phyloP scores from a whole-genome alignment of 176 grass and related monocot genomes.

The Dactylis glomerata region DNA sequence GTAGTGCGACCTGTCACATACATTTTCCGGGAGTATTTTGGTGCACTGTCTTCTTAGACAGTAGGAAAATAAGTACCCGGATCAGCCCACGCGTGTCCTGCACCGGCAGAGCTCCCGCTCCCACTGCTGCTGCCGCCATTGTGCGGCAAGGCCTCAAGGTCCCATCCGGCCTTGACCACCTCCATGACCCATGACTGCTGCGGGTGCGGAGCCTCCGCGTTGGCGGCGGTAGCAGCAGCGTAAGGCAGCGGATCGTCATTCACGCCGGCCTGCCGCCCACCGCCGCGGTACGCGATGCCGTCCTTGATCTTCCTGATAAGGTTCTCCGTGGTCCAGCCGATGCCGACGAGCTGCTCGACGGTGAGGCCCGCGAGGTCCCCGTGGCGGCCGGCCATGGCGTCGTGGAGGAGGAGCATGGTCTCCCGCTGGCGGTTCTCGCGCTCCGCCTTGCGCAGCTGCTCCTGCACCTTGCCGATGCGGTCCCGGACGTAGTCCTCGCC shows the following conservation, averaged over 20 bases:
- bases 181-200: background rate
- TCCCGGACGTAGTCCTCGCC: constrained; percentile 35
- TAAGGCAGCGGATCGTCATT: background rate
- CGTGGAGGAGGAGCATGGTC: constrained; percentile 18
- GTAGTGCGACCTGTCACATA: background rate
- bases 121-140: background rate
- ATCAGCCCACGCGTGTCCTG: background rate
- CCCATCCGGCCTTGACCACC: background rate
- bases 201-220: background rate
- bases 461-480: constrained; percentile 27
- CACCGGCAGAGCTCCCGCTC: background rate
- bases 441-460: constrained; percentile 37
- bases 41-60: background rate
- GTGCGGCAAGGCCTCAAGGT: background rate
- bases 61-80: background rate
- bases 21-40: background rate
- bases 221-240: accelerated
- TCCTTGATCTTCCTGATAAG: constrained; percentile 1
- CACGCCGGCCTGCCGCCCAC: background rate
- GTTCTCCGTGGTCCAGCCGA: constrained; percentile 16
- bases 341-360: constrained; percentile 27
- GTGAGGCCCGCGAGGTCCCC: background rate
- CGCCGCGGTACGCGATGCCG: background rate
- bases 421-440: constrained; percentile 25
- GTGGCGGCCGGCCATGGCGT: constrained; percentile 18